Evolutionary conservation across 441 rosid genomes (phyloP), one percentile per base, ranked within the genome.

Genomic region (Melastoma candidum): DNA sequence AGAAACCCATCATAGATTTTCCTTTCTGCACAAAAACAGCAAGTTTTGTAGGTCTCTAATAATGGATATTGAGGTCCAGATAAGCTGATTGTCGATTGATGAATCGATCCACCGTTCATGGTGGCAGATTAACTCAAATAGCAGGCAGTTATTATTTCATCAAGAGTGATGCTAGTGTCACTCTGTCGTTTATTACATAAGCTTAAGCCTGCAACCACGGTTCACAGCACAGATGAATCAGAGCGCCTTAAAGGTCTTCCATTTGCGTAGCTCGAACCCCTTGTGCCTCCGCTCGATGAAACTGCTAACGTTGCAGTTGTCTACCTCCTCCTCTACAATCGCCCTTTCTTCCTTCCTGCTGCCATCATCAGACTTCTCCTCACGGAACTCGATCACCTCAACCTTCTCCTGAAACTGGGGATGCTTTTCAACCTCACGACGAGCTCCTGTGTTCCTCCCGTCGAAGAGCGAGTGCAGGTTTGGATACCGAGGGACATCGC

Each of bases 181-280:
- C 41, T 36, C 6, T 36, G 41, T 36, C 1, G 41, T 6, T 36
- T 36, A 36, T 36, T 36, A 4, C 41, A 36, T 36, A 36, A 36
- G 8, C 8, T 6, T 36, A 36, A 36, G 41, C 41, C 41, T 36
- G 41, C 41, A 6, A 9, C 7, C 41, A 17, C 41, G 8, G 6
- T 9, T 4, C 7, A 0, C 41, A 3, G 9, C 7, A 24, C 44
- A 71, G 59, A 14, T 46, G 49, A 36, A 36, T 36, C 41, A 36
- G 41, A 36, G 41, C 63, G 11, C 11, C 17, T 63, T 75, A 71
- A 72, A 78, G 63, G 81, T 78, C 48, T 62, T 67, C 90, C 87
- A 78, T 62, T 75, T 75, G 80, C 72, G 65, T 2, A 75, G 69
- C 39, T 63, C 72, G 47, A 83, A 75, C 1, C 53, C 69, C 61